Conservation (phyloP, 2,329 filamentous ascomycete genomes). For the Orbilia oligospora region DNA sequence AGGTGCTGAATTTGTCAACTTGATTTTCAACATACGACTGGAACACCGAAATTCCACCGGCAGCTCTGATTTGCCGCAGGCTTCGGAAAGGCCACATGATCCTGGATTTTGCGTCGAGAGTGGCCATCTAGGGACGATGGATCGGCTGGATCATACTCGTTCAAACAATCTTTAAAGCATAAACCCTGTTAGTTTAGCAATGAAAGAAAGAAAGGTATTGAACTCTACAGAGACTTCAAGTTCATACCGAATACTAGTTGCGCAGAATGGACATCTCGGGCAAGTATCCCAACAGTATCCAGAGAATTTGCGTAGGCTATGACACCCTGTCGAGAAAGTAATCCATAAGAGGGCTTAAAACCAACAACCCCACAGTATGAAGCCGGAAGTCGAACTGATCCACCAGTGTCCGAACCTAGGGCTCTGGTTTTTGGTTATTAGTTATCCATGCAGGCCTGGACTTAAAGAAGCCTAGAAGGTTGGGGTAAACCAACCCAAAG, state of each 20-base stretch:
- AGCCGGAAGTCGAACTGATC: conserved; percentile 87
- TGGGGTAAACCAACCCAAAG: conserved; percentile 70
- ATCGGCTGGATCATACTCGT: conserved; percentile 31
- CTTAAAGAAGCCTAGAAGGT: neutral
- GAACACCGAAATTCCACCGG: conserved; percentile 70
- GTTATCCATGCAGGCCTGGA: neutral
- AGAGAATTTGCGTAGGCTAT: conserved; percentile 93
- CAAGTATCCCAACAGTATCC: conserved; percentile 87
- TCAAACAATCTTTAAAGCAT: conserved; percentile 33
- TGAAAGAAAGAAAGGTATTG: no score
- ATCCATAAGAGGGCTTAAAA: conserved; percentile 92
- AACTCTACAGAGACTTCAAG: neutral
- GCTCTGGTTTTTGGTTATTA: conserved; percentile 70
- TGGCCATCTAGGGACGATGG: conserved; percentile 24
- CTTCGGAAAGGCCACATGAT: neutral
- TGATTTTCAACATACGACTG: conserved; percentile 65
- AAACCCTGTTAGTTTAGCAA: neutral
- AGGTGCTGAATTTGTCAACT: neutral
- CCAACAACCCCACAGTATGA: conserved; percentile 87
- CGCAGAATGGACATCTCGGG: conserved; percentile 71
- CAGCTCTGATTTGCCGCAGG: neutral
- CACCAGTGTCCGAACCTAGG: conserved; percentile 93
- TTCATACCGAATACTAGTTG: conserved; percentile 67
- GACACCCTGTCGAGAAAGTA: conserved; percentile 87
- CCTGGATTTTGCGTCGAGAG: conserved; percentile 25